Conservation (phyloP, 179 eudicot genomes). For the Heliamphora pulchella region DNA sequence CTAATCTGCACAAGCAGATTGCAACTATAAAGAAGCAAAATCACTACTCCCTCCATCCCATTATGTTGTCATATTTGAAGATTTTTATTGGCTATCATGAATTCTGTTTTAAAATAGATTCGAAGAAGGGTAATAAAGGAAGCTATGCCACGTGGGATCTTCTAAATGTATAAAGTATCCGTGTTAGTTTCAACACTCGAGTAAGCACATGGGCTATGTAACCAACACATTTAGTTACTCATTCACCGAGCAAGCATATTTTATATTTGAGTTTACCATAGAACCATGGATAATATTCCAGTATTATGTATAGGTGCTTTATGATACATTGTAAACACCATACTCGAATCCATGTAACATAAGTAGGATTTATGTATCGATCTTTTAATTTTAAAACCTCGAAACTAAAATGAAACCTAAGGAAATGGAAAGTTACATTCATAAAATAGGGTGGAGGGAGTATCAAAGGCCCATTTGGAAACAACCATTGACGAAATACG, state of each 20-base stretch:
- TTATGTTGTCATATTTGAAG: neutral
- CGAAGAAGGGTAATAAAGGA: neutral
- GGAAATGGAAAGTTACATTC: neutral
- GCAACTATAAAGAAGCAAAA: neutral
- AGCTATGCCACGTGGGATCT: neutral
- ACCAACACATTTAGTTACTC: too few species aligned
- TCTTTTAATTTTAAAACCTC: too few species aligned
- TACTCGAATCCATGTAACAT: too few species aligned
- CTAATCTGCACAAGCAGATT: neutral
- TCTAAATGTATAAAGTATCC: neutral
- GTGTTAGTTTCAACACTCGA: too few species aligned
- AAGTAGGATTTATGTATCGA: too few species aligned
- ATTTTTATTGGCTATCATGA: neutral
- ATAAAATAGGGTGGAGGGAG: neutral
- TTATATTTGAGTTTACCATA: too few species aligned
- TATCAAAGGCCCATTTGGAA: neutral
- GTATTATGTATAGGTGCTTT: too few species aligned
- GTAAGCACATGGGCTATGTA: too few species aligned
- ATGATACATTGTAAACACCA: too few species aligned
- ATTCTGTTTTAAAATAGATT: neutral
- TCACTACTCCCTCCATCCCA: neutral
- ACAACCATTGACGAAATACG: neutral
- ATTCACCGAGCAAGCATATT: too few species aligned
- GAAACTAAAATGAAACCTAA: neutral
- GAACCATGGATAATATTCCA: too few species aligned